Evolutionary conservation across 495 filamentous ascomycete species (phyloP), one percentile per base, ranked within the genome.

Genomic region (Lasiosphaeria miniovina): DNA sequence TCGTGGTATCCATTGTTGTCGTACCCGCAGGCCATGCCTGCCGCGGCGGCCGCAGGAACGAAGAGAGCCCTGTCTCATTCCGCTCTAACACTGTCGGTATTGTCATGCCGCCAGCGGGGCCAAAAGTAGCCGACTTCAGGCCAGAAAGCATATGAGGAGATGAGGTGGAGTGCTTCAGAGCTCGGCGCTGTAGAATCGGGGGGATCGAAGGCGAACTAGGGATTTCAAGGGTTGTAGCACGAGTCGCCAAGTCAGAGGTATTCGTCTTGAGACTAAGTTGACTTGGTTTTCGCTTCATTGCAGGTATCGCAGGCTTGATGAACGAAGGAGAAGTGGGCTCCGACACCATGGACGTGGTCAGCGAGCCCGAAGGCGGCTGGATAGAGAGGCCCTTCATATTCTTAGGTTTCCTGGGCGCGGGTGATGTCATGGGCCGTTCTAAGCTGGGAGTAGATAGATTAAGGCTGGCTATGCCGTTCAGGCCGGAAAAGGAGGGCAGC

Each of bases 331-430:
- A 96, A 2, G 88, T 80, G 34, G 93, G 90, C 36, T 90, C 88
- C 0, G 90, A 91, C 24, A 88, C 66, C 52, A 78, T 62, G 3
- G 72, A 73, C 12, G 70, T 67, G 2, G 71, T 69, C 34, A 75
- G 61, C 57, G 58, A 80, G 75, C 66, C 75, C 7, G 84, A 79
- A 12, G 88, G 85, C 50, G 95, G 90, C 59, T 94, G 90, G 58
- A 98, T 83, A 1, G 92, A 96, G 4, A 98, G 79, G 52, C 93
- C 93, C 72, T 98, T 98, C 66, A 93, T 86, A 71, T 98, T 98
- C 53, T 91, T 88, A 35, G 86, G 82, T 69, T 90, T 88, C 68
- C 86, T 80, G 3, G 91, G 90, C 4, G 86, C 88, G n/a, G 82
- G 80, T 40, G 84, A 85, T n/a, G 82, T 83, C 80, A 82, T 83